These are phyloP conservation scores for Amanita exitialis DNA, from an alignment of 768 basidiomycete species.

Conservation along the genomic window DNA sequence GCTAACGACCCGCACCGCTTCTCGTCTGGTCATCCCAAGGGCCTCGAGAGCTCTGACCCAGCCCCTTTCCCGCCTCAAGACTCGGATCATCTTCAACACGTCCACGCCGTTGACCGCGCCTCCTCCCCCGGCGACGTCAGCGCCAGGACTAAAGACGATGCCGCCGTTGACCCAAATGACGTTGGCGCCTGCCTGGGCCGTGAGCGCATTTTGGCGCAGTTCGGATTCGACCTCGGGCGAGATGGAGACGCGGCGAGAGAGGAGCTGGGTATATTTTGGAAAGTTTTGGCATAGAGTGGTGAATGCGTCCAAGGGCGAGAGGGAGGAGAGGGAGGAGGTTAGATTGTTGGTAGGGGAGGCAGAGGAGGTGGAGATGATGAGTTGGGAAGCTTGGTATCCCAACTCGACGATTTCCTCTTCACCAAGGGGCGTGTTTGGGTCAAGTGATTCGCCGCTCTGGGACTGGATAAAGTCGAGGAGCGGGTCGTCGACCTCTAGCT, in stretches of 20 bases:
- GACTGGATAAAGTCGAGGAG: slow-evolving; percentile 1
- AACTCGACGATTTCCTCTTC: slow-evolving; percentile 56
- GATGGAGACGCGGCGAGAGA: slow-evolving; percentile 59
- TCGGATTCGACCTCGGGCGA: slow-evolving; percentile 43
- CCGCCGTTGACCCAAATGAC: slow-evolving; percentile 80
- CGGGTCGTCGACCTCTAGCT: slow-evolving; percentile 1
- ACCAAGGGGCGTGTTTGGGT: slow-evolving; percentile 31
- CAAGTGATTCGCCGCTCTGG: slow-evolving; percentile 23
- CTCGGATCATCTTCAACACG: slow-evolving; percentile 61
- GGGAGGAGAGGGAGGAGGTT: slow-evolving; percentile 20
- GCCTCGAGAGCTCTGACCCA: slow-evolving; percentile 48
- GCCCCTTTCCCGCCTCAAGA: slow-evolving; percentile 62
- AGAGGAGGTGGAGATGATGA: slow-evolving; percentile 38
- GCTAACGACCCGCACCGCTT: slow-evolving; percentile 68
- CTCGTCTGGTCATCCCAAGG: slow-evolving; percentile 49
- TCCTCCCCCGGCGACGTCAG: not conserved
- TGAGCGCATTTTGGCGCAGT: slow-evolving; percentile 44
- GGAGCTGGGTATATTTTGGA: slow-evolving; percentile 70
- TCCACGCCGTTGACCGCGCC: slow-evolving; percentile 47
- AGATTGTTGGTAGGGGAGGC: not conserved
- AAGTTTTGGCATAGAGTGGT: slow-evolving; percentile 77
- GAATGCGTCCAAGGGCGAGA: slow-evolving; percentile 43
- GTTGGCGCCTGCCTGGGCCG: slow-evolving; percentile 41
- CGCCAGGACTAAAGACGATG: slow-evolving; percentile 23
- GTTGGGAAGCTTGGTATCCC: slow-evolving; percentile 64